These are phyloP conservation scores for Coemansia sp. DNA, from an alignment of 192 early-diverging fungal genomes.

Conservation along the genomic window DNA sequence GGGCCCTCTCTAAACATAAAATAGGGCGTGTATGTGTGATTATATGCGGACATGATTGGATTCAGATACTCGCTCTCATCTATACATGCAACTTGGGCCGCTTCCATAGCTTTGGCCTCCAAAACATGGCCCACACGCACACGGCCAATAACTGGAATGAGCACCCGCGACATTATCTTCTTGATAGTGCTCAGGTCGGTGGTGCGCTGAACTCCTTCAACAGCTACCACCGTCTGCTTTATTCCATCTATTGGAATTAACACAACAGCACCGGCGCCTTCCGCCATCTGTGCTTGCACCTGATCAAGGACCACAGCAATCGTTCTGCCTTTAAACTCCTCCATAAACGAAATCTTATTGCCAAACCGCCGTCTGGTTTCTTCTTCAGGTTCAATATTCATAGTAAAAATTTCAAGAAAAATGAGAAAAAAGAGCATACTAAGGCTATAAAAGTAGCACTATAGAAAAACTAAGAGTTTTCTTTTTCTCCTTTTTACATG, in stretches of 20 bases:
- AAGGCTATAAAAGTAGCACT: constrained; percentile 71
- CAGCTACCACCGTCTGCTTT: too few relatives aligned
- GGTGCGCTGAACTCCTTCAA: too few relatives aligned
- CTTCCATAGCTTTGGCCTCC: constrained; percentile 72
- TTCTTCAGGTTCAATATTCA: too few relatives aligned
- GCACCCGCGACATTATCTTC: constrained; percentile 83
- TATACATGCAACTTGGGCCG: constrained; percentile 1
- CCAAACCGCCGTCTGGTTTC: too few relatives aligned
- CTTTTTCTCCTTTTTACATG: background rate
- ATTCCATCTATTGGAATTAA: too few relatives aligned
- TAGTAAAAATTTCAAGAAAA: too few relatives aligned
- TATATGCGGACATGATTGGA: background rate
- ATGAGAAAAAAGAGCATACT: too few relatives aligned
- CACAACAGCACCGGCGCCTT: too few relatives aligned
- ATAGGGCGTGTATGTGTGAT: background rate
- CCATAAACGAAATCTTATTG: too few relatives aligned
- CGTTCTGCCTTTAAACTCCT: too few relatives aligned
- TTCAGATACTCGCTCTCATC: constrained; percentile 18
- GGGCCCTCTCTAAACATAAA: background rate
- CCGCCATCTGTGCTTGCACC: too few relatives aligned
- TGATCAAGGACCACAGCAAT: too few relatives aligned
- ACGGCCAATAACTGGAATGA: constrained; percentile 96
- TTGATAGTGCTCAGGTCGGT: constrained; percentile 59
- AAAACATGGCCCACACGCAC: constrained; percentile 95
- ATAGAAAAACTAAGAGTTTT: constrained; percentile 53